Evolutionary conservation across 2,329 filamentous ascomycete species (phyloP), one percentile per base, ranked within the genome.

Genomic region (Penicillium sp.): DNA sequence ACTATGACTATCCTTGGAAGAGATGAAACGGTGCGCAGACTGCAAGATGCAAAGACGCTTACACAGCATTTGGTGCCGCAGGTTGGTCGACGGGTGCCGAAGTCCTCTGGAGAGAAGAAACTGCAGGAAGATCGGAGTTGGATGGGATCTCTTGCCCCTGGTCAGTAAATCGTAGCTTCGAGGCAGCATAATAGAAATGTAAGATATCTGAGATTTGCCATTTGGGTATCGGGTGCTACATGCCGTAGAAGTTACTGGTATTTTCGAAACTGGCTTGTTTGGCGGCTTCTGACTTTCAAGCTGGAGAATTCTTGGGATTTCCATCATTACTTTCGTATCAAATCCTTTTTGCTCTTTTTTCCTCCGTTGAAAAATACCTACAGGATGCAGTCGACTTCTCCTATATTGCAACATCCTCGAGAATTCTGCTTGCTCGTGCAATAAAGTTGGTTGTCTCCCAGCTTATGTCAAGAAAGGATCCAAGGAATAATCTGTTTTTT

Each of bases 1-100:
- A 77, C 77, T 2, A 81, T 86, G 80, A 72, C 65, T 12, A 75
- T 84, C 18, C 64, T 86, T 21, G 83, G 84, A 0, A 76, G 75
- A 43, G 70, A 77, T 3, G 80, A 83, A 61, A 77, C 75, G 9
- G 57, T 81, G 18, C 63, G 66, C 44, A 70, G 81, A 45, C 56
- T 81, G n/a, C 58, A 68, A 43, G 70, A 76, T 49, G 73, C 76
- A 5, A 72, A 66, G 43, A 49, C 60, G 13, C 45, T 69, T 51
- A 74, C 73, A 16, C 59, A 53, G 45, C 41, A 53, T 33, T 41
- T 62, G 12, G 59, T 55, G 16, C 53, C 52, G 13, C 47, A 51
- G 45, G 51, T 49, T n/a, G 59, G 58, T 26, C 54, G 53, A 46
- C 60, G 56, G 31, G 58, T 62, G 10, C 61, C 61, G 8, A 58